Base-by-base conservation (phyloP, 805 yeast genomes). In the Sugiyamaella floridensis region DNA sequence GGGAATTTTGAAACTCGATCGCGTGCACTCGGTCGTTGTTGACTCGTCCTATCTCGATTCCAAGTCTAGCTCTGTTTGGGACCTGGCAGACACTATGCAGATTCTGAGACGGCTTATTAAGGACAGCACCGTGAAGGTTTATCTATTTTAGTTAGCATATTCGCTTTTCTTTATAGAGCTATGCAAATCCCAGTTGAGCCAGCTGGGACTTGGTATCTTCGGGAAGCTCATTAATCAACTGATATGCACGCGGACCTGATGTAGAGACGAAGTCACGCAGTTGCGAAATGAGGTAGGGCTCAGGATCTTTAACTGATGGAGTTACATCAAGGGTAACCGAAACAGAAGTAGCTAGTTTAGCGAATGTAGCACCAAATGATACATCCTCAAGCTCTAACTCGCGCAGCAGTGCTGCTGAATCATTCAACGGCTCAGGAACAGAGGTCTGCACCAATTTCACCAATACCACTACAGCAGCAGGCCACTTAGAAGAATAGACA, bases 331-430 rank as follows among this genome's bases (percentile, higher is more conserved):
- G 74, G 2, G 83, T 76, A 57, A 76, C 80, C 14, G 69, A 69
- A 34, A 79, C 75, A 47, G 89, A 82, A 2, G 86, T 78, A 1
- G 78, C 80, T 54, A 93, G 73, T 63, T 79, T 82, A 49, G 95
- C 86, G 68, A 80, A 93, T 49, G 83, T 81, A 0, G 97, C 84
- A 1, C 98, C 98, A 69, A 90, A 93, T 1, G 93, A 75, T 48
- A 84, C 77, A 56, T 89, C 96, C 49, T 85, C 89, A 29, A 78
- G 61, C 58, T 83, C 85, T 18, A 77, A 62, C 48, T 51, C 57
- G 14, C 48, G 28, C 41, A 67, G 67, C 37, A 55, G 48, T 28
- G 57, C 54, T 11, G 57, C 62, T 37, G 73, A 69, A 28, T 49
- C 63, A 15, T 55, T 55, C 42, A 72, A 67, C 2, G 69, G 55